These are phyloP conservation scores for Pleurotus pulmonarius DNA, from an alignment of 768 basidiomycete genomes.

Conservation along the genomic window DNA sequence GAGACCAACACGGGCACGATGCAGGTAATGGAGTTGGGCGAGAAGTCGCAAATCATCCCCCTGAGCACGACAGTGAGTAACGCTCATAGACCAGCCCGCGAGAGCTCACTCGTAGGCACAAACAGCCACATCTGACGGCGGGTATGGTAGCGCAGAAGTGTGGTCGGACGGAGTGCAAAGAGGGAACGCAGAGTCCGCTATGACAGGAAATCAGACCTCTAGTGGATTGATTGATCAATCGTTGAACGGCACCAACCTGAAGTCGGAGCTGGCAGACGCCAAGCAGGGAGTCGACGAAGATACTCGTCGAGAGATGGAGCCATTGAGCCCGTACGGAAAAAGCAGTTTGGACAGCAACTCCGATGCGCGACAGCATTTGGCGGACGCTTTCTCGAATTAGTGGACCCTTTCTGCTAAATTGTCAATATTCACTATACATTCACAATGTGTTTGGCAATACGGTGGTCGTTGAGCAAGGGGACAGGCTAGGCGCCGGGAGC, in stretches of 20 bases:
- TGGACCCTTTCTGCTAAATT: too few species aligned
- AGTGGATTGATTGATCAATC: constrained; percentile 1
- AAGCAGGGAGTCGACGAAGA: background rate
- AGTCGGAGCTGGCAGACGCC: background rate
- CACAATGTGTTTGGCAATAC: too few species aligned
- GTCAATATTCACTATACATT: too few species aligned
- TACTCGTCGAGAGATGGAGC: background rate
- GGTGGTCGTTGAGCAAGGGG: too few species aligned
- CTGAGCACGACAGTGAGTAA: too few species aligned
- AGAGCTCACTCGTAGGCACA: too few species aligned
- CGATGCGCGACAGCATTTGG: background rate
- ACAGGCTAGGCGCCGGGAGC: too few species aligned
- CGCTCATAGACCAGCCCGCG: too few species aligned
- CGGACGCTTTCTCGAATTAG: background rate
- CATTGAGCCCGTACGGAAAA: background rate
- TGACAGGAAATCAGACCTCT: background rate
- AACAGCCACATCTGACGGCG: background rate
- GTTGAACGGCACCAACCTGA: background rate
- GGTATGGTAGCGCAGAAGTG: background rate
- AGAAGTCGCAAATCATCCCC: too few species aligned
- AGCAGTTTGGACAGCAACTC: background rate
- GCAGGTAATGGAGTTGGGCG: too few species aligned
- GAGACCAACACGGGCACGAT: too few species aligned
- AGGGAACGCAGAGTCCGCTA: background rate
- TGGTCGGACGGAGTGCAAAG: constrained; percentile 1